Conservation (phyloP, 345 rosid genomes). For the Pugionium cornutum region DNA sequence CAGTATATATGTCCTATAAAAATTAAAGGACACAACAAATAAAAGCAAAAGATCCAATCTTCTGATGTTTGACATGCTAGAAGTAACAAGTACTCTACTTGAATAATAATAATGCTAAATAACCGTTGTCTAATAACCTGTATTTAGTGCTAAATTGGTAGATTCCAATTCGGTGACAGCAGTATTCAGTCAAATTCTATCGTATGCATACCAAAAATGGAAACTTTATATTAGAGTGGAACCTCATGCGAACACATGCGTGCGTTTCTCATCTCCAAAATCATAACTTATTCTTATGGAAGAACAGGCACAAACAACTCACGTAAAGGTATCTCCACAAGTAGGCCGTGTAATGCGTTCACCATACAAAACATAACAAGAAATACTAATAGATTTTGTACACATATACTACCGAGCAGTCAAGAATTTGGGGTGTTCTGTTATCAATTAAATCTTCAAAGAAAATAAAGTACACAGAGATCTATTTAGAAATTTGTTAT, state of each 20-base stretch:
- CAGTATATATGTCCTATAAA: background rate
- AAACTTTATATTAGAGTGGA: background rate
- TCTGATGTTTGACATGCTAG: background rate
- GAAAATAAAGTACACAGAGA: background rate
- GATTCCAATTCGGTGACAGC: background rate
- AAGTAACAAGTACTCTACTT: background rate
- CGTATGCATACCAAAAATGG: background rate
- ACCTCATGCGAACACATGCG: background rate
- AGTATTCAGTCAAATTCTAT: slow-evolving; percentile 8
- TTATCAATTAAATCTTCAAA: background rate
- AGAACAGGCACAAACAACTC: background rate
- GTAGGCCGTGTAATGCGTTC: background rate
- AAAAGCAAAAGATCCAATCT: background rate
- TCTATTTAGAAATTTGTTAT: background rate
- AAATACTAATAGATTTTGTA: background rate
- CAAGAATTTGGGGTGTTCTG: background rate
- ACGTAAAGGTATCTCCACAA: background rate
- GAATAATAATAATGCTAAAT: background rate
- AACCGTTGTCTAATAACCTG: background rate
- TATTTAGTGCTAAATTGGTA: background rate
- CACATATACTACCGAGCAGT: background rate
- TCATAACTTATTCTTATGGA: background rate
- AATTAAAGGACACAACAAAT: background rate
- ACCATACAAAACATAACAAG: background rate
- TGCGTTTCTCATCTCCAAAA: background rate